phyloP scores from a whole-genome alignment of 2,329 filamentous ascomycete genomes.

The Metarhizium anisopliae region DNA sequence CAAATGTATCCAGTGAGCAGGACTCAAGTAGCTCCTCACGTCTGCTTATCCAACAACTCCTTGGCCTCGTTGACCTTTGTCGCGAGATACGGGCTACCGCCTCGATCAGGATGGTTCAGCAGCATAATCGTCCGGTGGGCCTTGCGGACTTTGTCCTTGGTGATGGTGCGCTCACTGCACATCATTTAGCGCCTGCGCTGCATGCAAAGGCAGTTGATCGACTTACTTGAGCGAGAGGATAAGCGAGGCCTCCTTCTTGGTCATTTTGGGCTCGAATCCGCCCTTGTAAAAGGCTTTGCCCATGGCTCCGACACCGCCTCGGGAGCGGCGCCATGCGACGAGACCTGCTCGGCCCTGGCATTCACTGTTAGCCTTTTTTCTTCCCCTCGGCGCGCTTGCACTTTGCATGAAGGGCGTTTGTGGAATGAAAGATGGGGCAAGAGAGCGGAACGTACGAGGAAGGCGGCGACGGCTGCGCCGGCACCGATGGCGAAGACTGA shows the following conservation, averaged over 20 bases:
- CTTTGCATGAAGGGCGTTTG: not conserved
- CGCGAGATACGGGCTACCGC: conserved; percentile 90
- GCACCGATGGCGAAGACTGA: conserved; percentile 37
- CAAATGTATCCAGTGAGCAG: not conserved
- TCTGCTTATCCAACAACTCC: conserved; percentile 76
- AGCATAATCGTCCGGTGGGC: conserved; percentile 94
- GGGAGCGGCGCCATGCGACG: conserved; percentile 76
- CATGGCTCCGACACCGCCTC: conserved; percentile 67
- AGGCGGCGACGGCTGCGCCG: conserved; percentile 41
- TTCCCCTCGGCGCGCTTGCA: not conserved
- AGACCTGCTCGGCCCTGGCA: conserved; percentile 80
- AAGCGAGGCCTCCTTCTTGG: conserved; percentile 76
- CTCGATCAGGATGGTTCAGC: conserved; percentile 93
- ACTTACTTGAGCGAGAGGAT: conserved; percentile 82
- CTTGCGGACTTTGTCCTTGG: conserved; percentile 90
- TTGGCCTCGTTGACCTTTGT: conserved; percentile 99
- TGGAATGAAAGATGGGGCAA: not conserved
- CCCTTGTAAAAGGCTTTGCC: conserved; percentile 96
- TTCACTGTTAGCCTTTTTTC: not conserved
- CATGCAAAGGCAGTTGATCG: not conserved
- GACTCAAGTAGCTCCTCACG: conserved; percentile 10
- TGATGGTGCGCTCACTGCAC: conserved; percentile 71
- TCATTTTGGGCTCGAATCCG: conserved; percentile 96
- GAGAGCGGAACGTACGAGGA: conserved; percentile 31
- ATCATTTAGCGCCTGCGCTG: conserved; percentile 5